Percentiles rank a stretch among this genome's conserved stretches.
Conservation (phyloP, 345 rosid species). For the Sisymbrium altissimum region DNA sequence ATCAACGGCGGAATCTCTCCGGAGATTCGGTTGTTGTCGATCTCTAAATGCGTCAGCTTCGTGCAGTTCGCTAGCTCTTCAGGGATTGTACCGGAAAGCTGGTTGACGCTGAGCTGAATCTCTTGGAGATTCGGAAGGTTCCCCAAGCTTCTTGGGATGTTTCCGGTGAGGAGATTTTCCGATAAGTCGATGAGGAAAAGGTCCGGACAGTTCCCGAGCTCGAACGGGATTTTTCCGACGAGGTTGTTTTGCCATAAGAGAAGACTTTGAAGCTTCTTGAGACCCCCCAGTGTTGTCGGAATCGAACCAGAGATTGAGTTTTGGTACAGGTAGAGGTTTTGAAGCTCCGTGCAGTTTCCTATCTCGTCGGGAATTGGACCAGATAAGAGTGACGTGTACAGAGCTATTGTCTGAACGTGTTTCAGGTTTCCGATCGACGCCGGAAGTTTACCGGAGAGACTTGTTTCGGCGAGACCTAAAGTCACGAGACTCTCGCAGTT, state of each 20-base stretch:
- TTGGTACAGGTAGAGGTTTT: constrained; percentile 82
- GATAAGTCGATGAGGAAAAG: constrained; percentile 73
- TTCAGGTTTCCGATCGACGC: constrained; percentile 68
- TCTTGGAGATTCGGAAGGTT: constrained; percentile 70
- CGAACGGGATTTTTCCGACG: constrained; percentile 74
- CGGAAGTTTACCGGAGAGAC: constrained; percentile 84
- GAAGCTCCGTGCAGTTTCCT: constrained; percentile 79
- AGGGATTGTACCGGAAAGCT: constrained; percentile 74
- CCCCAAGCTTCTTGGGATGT: constrained; percentile 76
- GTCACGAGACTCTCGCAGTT: constrained; percentile 73
- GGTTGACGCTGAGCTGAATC: constrained; percentile 89
- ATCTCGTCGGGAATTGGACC: constrained; percentile 81
- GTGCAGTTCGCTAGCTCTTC: constrained; percentile 64
- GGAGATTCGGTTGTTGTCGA: constrained; percentile 70
- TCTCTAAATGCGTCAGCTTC: constrained; percentile 64
- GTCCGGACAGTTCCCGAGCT: constrained; percentile 63
- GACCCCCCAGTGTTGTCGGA: constrained; percentile 61
- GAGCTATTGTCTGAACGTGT: constrained; percentile 67
- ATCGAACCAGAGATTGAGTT: constrained; percentile 80
- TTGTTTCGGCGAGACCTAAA: constrained; percentile 88
- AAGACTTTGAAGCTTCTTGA: constrained; percentile 70
- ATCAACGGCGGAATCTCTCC: constrained; percentile 70
- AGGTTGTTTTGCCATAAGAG: constrained; percentile 91
- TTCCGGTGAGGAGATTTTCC: constrained; percentile 69
- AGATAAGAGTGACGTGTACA: constrained; percentile 71